A percentile compares a stretch with the other conserved stretches of the same genome.
These are phyloP conservation scores for Ophiostoma angusticollis DNA, from an alignment of 2,329 filamentous ascomycete genomes.

Conservation along the genomic window DNA sequence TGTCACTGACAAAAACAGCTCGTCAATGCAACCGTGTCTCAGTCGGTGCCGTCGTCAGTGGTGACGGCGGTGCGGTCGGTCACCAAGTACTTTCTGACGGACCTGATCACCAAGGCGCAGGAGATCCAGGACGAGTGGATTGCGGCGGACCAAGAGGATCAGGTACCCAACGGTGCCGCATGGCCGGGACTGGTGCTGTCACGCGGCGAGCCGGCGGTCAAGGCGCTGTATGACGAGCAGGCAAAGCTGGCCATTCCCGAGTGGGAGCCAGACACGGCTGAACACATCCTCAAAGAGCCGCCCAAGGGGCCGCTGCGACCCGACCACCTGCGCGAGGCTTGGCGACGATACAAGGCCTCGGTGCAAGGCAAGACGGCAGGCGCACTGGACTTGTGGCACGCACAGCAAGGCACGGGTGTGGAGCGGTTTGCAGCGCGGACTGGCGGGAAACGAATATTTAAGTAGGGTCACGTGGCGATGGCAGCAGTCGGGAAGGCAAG, in stretches of 20 bases:
- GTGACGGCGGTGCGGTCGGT: conserved; percentile 65
- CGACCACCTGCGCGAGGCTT: conserved; percentile 62
- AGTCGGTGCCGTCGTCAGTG: conserved; percentile 61
- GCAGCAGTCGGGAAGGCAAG: no score
- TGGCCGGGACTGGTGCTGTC: conserved; percentile 19
- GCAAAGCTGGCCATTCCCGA: conserved; percentile 16
- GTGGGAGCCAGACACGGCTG: conserved; percentile 17
- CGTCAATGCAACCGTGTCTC: conserved; percentile 68
- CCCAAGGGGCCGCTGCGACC: conserved; percentile 51
- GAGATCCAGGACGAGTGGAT: conserved; percentile 62
- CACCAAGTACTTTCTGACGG: conserved; percentile 64
- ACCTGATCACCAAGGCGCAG: conserved; percentile 60
- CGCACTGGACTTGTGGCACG: conserved; percentile 46
- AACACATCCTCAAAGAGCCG: conserved; percentile 23
- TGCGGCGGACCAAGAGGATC: conserved; percentile 40
- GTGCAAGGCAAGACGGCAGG: conserved; percentile 52
- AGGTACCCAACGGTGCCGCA: conserved; percentile 38
- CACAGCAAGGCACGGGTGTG: conserved; percentile 44
- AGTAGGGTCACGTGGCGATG: no score
- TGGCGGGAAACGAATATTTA: conserved; percentile 40
- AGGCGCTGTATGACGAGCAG: conserved; percentile 23
- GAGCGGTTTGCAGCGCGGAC: conserved; percentile 46
- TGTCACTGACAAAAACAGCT: no score
- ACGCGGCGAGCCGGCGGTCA: conserved; percentile 17
- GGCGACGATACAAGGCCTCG: conserved; percentile 52